These are phyloP conservation scores for Neurospora sp. DNA, from an alignment of 495 filamentous ascomycete species.

Conservation along the genomic window DNA sequence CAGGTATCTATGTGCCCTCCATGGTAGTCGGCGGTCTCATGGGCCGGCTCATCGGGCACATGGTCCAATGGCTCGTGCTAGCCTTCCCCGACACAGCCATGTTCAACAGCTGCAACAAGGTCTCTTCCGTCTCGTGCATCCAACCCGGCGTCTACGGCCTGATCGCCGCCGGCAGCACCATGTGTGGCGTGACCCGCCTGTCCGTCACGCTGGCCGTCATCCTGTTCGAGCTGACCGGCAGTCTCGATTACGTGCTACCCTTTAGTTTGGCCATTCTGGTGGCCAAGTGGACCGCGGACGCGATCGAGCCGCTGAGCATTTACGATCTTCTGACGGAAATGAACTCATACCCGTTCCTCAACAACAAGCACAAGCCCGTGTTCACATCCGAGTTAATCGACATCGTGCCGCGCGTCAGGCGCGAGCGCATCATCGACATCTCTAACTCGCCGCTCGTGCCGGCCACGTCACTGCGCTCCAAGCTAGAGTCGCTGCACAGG, in stretches of 20 bases:
- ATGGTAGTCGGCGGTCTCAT: conserved; percentile 97
- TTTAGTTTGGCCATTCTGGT: conserved; percentile 90
- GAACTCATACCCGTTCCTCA: conserved; percentile 93
- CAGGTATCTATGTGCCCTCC: conserved; percentile 93
- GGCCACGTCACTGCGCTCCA: conserved; percentile 62
- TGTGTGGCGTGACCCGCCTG: conserved; percentile 92
- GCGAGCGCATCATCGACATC: conserved; percentile 79
- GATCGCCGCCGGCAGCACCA: conserved; percentile 89
- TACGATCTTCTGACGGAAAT: conserved; percentile 93
- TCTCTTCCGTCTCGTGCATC: conserved; percentile 69
- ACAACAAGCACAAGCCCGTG: conserved; percentile 83
- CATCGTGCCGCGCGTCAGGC: conserved; percentile 65
- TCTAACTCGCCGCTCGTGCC: conserved; percentile 64
- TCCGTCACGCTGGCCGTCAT: conserved; percentile 94
- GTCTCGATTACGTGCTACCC: conserved; percentile 85
- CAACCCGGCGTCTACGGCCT: conserved; percentile 93
- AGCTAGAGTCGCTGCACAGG: conserved; percentile 70
- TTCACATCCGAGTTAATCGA: conserved; percentile 80
- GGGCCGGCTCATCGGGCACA: conserved; percentile 79
- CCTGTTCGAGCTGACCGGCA: conserved; percentile 90
- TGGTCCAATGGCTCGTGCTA: conserved; percentile 72
- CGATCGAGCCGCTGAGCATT: conserved; percentile 87
- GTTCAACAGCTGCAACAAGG: conserved; percentile 62
- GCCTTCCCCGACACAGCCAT: conserved; percentile 60
- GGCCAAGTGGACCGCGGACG: conserved; percentile 96